These are phyloP conservation scores for Tricholoma flavovirens DNA, from an alignment of 768 basidiomycete species.

Conservation along the genomic window DNA sequence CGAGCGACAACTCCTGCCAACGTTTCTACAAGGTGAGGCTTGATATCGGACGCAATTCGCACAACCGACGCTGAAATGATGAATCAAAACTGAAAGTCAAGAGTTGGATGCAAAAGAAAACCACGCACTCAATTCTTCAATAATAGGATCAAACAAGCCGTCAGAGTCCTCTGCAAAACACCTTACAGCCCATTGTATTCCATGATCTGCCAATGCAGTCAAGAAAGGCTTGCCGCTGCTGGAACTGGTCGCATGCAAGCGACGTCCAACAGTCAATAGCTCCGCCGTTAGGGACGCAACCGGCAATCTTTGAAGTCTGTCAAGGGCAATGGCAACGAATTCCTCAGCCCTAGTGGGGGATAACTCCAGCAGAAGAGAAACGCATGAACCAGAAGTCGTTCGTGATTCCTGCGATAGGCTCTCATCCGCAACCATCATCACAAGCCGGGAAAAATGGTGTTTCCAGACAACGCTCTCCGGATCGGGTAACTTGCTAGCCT, in stretches of 20 bases:
- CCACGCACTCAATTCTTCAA: slow-evolving; percentile 36
- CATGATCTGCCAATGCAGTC: slow-evolving; percentile 35
- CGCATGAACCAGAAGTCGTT: slow-evolving; percentile 19
- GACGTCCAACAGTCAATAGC: slow-evolving; percentile 26
- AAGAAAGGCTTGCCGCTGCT: slow-evolving; percentile 20
- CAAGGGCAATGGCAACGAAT: slow-evolving; percentile 19
- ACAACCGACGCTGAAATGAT: slow-evolving; percentile 25
- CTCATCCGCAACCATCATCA: slow-evolving; percentile 12
- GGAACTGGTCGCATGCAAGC: slow-evolving; percentile 14
- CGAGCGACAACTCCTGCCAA: slow-evolving; percentile 60
- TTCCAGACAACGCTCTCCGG: slow-evolving; percentile 23
- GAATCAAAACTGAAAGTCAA: slow-evolving; percentile 4
- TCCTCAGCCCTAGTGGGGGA: slow-evolving; percentile 17
- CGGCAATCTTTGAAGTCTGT: slow-evolving; percentile 21
- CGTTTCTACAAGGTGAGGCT: slow-evolving; percentile 64
- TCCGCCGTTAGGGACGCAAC: slow-evolving; percentile 24
- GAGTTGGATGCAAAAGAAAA: slow-evolving; percentile 5
- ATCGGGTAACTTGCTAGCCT: slow-evolving; percentile 3
- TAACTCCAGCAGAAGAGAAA: slow-evolving; percentile 22
- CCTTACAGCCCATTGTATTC: slow-evolving; percentile 49
- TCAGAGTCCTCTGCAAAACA: slow-evolving; percentile 31
- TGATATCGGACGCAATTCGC: slow-evolving; percentile 28
- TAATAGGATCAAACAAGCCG: slow-evolving; percentile 12
- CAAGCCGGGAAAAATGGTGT: slow-evolving; percentile 24
- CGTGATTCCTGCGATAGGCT: slow-evolving; percentile 12